Conservation (phyloP, 129 eudicot species). For the carrot (Daucus carota) region DNA sequence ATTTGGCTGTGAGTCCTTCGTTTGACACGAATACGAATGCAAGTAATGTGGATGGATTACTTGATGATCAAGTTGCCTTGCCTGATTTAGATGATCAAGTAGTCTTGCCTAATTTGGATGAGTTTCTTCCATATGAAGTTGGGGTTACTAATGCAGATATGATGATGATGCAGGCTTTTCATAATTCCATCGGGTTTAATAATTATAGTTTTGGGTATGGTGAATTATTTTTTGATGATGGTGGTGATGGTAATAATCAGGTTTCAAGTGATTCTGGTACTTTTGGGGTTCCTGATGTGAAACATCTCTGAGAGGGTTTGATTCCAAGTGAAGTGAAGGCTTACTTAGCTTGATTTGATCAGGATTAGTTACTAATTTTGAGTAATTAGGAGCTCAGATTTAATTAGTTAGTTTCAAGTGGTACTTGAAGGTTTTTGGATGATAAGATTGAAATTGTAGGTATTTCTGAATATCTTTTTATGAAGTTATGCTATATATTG, state of each 20-base stretch:
- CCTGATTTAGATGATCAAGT: background rate
- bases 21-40: background rate
- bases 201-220: background rate
- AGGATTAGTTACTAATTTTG: background rate
- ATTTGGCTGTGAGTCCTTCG: background rate
- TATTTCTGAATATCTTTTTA: too few species aligned
- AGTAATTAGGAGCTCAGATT: background rate
- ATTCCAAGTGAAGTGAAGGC: background rate
- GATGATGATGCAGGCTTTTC: background rate
- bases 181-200: background rate
- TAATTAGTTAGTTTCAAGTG: background rate
- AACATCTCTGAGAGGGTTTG: background rate
- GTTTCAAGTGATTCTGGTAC: too few species aligned
- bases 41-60: background rate
- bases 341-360: background rate
- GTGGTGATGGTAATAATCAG: background rate
- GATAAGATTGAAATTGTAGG: too few species aligned
- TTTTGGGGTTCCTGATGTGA: background rate
- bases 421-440: too few species aligned
- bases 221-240: background rate
- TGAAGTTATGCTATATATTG: too few species aligned
- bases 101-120: background rate
- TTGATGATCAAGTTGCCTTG: background rate
- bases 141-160: background rate
- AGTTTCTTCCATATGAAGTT: too few species aligned